Conservation (phyloP, 139 green algal genomes). For the Edaphochlamys debaryana region DNA sequence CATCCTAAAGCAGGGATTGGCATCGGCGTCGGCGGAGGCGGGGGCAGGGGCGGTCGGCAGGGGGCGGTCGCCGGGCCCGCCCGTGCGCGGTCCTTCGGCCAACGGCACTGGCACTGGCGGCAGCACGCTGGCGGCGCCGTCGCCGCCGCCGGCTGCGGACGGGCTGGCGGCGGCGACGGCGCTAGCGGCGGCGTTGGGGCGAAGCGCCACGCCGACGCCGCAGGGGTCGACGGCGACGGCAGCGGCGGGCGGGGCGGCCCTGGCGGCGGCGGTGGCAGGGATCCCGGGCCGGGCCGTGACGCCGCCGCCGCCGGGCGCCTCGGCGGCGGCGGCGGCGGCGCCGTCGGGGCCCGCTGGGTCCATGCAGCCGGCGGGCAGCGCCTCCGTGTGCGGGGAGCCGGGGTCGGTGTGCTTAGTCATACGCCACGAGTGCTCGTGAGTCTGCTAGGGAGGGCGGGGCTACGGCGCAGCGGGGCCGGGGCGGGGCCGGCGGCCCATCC, state of each 20-base stretch:
- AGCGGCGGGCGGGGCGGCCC: neutral
- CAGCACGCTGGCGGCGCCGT: neutral
- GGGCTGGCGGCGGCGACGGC: neutral
- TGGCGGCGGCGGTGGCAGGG: neutral
- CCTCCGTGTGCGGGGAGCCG: neutral
- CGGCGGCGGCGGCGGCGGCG: too few species aligned
- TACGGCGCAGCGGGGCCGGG: neutral
- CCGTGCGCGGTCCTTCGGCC: too few species aligned
- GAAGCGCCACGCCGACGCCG: neutral
- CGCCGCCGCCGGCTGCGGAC: too few species aligned
- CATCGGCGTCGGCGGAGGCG: too few species aligned
- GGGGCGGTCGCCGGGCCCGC: too few species aligned
- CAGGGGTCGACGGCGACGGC: too few species aligned
- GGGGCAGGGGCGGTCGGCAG: too few species aligned
- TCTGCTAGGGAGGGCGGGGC: neutral
- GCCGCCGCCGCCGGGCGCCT: too few species aligned
- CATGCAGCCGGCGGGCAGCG: neutral
- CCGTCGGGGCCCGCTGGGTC: too few species aligned
- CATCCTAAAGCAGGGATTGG: neutral
- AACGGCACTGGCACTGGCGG: too few species aligned
- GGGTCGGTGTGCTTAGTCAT: neutral
- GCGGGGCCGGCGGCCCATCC: neutral
- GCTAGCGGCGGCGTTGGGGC: too few species aligned
- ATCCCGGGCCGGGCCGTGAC: neutral
- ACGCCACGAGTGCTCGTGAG: constrained; percentile 27